These are phyloP conservation scores for Paspalum notatum DNA, from an alignment of 176 grass and related monocot genomes.

Conservation along the genomic window DNA sequence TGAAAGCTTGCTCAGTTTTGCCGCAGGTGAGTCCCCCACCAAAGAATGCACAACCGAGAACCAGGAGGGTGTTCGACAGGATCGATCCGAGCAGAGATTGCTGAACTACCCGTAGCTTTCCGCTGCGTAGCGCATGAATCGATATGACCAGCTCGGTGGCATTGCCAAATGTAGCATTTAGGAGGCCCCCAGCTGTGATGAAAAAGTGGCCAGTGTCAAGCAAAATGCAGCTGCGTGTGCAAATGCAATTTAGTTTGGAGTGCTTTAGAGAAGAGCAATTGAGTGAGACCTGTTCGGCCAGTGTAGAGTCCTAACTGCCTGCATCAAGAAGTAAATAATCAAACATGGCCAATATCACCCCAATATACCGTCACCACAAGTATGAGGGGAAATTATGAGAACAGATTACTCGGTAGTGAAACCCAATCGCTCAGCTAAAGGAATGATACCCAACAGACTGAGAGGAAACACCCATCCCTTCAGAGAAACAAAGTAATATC, in stretches of 20 bases:
- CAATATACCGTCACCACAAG: background rate
- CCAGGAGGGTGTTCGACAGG: constrained; percentile 79
- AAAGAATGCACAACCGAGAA: constrained; percentile 77
- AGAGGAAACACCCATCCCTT: constrained; percentile 79
- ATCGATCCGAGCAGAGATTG: constrained; percentile 80
- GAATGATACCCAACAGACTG: constrained; percentile 76
- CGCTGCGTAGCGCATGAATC: constrained; percentile 60
- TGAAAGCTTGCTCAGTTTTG: constrained; percentile 61
- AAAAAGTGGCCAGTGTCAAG: constrained; percentile 24
- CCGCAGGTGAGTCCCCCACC: constrained; percentile 63
- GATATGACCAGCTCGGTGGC: constrained; percentile 89
- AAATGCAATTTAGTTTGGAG: constrained; percentile 36
- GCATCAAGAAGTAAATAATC: constrained; percentile 34
- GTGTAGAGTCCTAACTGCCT: constrained; percentile 78
- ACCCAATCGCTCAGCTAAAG: constrained; percentile 77
- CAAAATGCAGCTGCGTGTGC: background rate
- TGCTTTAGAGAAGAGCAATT: constrained; percentile 23
- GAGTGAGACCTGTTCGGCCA: constrained; percentile 68
- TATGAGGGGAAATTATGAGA: background rate
- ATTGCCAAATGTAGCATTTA: constrained; percentile 83
- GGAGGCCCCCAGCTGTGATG: constrained; percentile 57
- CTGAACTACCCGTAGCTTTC: constrained; percentile 69
- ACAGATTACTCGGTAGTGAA: constrained; percentile 64
- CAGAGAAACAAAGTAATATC: constrained; percentile 13
- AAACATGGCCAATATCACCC: constrained; percentile 24